Evolutionary conservation across 192 early-diverging fungal genomes (phyloP), one percentile per base, ranked within the genome.

Genomic region (Umbelopsis sp.): DNA sequence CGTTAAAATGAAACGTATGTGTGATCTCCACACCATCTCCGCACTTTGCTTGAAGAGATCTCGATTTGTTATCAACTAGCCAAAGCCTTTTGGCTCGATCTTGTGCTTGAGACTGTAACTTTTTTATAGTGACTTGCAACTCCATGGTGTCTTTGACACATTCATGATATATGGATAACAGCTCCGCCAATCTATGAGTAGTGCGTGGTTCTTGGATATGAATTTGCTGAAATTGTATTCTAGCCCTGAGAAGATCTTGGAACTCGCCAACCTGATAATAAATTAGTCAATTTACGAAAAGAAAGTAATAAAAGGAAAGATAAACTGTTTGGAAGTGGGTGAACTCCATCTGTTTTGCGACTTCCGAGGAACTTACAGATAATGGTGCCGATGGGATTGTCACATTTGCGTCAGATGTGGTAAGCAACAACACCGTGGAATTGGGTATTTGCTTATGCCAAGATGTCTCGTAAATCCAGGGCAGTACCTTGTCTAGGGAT

Each of bases 21-120:
- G 26, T 62, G 24, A 62, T 62, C 56, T 62, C 31, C 16, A 62
- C 31, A 20, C 56, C 56, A 34, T 62, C 56, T 3, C 56, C 56
- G 34, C 56, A 62, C n/a, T 29, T 62, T 17, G 56, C 56, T 62
- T 62, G 56, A 29, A 62, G 31, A n/a, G 29, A 8, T 34, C 7
- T 36, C 7, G 56, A 62, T 34, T 62, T 62, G 20, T 34, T 62
- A 11, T 62, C 56, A 11, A 62, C 56, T 5, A 62, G 14, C 56
- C 56, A 62, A 10, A 62, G 17, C 26, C 56, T 11, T 62, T 62
- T 62, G 17, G 56, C 56, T 4, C 56, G 56, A 11, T 62, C 56
- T 32, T 62, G 56, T 62, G 56, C 56, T 31, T 62, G 56, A 1
- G 56, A 62, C 31, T 62, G 56, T 31, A 62, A 62, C 8, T 62